phyloP scores from a whole-genome alignment of 768 basidiomycete species.

The Kwoniella dejecticola region DNA sequence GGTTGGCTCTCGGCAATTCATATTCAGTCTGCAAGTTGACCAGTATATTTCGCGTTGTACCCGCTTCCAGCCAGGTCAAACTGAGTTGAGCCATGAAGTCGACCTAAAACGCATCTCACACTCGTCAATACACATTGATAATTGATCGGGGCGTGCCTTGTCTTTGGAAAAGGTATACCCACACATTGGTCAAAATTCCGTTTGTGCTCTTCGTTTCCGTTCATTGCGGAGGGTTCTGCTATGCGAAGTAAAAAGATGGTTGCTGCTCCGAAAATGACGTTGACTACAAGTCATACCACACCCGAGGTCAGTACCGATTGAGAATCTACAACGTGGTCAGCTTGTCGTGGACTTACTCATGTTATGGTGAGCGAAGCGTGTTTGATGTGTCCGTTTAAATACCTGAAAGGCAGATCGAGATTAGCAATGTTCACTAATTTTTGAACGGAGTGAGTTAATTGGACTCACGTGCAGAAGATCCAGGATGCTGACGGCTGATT shows the following conservation, averaged over 20 bases:
- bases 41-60: slow-evolving; percentile 21
- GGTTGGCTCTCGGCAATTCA: not conserved
- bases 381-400: slow-evolving; percentile 19
- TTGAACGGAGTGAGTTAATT: not conserved
- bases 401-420: not conserved
- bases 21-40: slow-evolving; percentile 24
- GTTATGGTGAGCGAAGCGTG: slow-evolving; percentile 24
- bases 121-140: not conserved
- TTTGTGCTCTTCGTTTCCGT: not conserved
- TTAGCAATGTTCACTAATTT: not conserved
- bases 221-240: slow-evolving; percentile 5
- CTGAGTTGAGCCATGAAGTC: slow-evolving; percentile 20
- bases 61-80: slow-evolving; percentile 24
- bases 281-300: slow-evolving; percentile 19
- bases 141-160: too few relatives aligned
- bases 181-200: slow-evolving; percentile 27
- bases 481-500: slow-evolving; percentile 19
- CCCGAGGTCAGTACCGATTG: too few relatives aligned
- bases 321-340: too few relatives aligned
- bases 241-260: slow-evolving; percentile 26
- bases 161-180: not conserved
- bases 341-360: slow-evolving; percentile 17
- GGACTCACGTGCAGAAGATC: slow-evolving; percentile 19
- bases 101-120: slow-evolving; percentile 6
- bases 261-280: slow-evolving; percentile 28